Conservation (phyloP, 2,329 filamentous ascomycete species). For the Escovopsis sp. region DNA sequence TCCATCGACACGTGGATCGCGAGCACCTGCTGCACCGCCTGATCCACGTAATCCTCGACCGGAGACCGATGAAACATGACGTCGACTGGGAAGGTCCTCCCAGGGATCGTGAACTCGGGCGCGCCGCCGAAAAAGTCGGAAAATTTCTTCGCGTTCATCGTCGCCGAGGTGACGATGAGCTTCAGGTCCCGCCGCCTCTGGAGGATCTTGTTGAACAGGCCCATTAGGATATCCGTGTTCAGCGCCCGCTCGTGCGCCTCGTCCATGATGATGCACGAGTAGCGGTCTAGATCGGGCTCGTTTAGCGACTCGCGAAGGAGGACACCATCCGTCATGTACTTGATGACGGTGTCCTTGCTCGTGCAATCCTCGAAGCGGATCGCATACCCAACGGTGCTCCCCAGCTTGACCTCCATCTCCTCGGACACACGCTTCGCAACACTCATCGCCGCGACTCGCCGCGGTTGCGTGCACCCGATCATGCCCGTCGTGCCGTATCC, state of each 20-base stretch:
- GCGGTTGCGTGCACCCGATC: slow-evolving; percentile 92
- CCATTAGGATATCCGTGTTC: slow-evolving; percentile 96
- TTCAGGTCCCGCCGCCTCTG: slow-evolving; percentile 82
- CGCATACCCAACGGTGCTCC: slow-evolving; percentile 81
- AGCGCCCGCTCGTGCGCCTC: slow-evolving; percentile 94
- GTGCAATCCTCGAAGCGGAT: slow-evolving; percentile 99
- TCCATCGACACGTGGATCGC: slow-evolving; percentile 95
- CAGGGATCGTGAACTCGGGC: slow-evolving; percentile 91
- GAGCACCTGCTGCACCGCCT: slow-evolving; percentile 87
- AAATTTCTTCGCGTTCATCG: slow-evolving; percentile 95
- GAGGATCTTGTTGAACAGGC: slow-evolving; percentile 91
- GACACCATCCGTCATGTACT: slow-evolving; percentile 98
- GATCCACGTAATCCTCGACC: slow-evolving; percentile 95
- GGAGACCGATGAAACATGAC: slow-evolving; percentile 90
- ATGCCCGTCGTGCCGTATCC: slow-evolving; percentile 78
- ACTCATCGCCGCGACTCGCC: slow-evolving; percentile 96
- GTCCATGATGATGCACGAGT: slow-evolving; percentile 99
- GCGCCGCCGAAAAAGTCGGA: slow-evolving; percentile 93
- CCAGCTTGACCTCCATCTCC: slow-evolving; percentile 91
- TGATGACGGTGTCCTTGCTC: slow-evolving; percentile 87
- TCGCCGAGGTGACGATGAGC: slow-evolving; percentile 93
- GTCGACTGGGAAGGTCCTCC: slow-evolving; percentile 91
- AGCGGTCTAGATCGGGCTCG: slow-evolving; percentile 84
- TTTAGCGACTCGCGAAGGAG: slow-evolving; percentile 84
- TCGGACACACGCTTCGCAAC: slow-evolving; percentile 96